Conservation (phyloP, 805 yeast species). For the Candida sphagnicola region DNA sequence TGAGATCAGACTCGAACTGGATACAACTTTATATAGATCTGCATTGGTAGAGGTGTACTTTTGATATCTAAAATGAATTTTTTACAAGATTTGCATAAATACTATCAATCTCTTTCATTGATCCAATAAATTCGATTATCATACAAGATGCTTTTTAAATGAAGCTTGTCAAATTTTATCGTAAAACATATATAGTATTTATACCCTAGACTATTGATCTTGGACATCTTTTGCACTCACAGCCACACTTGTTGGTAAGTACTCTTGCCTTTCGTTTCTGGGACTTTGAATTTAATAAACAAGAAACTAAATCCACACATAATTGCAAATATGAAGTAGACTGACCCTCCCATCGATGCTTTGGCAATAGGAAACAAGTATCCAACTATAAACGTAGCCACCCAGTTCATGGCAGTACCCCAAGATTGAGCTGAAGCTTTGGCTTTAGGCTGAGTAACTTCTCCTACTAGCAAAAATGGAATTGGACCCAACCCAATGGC, state of each 20-base stretch:
- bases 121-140: too few species aligned
- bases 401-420: conserved; percentile 90
- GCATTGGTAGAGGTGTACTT: too few species aligned
- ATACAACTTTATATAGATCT: too few species aligned
- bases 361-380: conserved; percentile 68
- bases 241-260: conserved; percentile 69
- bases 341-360: conserved; percentile 68
- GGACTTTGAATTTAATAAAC: conserved; percentile 49
- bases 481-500: conserved; percentile 95
- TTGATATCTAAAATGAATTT: too few species aligned
- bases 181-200: background rate
- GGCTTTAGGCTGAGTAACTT: conserved; percentile 78
- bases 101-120: too few species aligned
- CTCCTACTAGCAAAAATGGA: conserved; percentile 85
- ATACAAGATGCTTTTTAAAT: too few species aligned
- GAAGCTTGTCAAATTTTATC: too few species aligned
- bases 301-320: conserved; percentile 48
- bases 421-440: conserved; percentile 87
- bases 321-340: conserved; percentile 66
- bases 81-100: too few species aligned
- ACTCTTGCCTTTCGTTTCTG: conserved; percentile 71
- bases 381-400: conserved; percentile 81
- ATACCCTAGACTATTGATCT: too few species aligned
- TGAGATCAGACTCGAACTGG: too few species aligned
- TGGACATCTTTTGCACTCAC: background rate